Base-by-base conservation (phyloP, 1,284 basidiomycete species). In the Ceratobasidium sp. region DNA sequence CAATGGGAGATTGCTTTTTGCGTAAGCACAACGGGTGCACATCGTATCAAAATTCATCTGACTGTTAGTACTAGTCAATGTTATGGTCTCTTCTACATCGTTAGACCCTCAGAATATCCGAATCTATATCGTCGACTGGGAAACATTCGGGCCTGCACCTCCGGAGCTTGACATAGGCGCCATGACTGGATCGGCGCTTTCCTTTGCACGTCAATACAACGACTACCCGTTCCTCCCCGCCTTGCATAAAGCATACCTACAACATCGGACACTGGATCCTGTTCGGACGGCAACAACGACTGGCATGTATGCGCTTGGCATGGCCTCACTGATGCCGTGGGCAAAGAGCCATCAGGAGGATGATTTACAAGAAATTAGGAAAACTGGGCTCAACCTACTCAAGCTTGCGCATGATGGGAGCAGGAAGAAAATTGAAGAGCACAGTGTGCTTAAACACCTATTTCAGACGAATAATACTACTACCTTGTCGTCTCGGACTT, bases 51-150 rank as follows among this genome's bases (percentile, higher is more conserved):
- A 10, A n/a, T 40, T 44, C 44, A 66, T 13, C 39, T n/a, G 18
- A 5, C 9, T 44, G n/a, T n/a, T n/a, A n/a, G n/a, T n/a, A n/a
- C 18, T 23, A 66, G 63, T 13, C 20, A 66, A 66, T 40, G 39
- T 66, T 20, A 18, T 66, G 39, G 18, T 66, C 39, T 46, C 63
- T 18, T 13, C 28, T 10, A 40, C 10, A 18, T n/a, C n/a, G n/a
- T 40, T 13, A 3, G 33, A 44, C 5, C 7, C 13, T 44, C 18
- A 40, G 3, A 20, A 66, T 9, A 18, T 66, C 10, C 63, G 63
- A 9, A 33, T 66, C 12, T 66, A 66, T 40, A 44, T 66, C 23
- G 4, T 66, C 39, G 63, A 66, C n/a, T 66, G 63, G 63, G 63
- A 66, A 20, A 44, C 39, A 20, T 33, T n/a, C 44, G 13, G 63